These are phyloP conservation scores for Cladorrhinum sp. DNA, from an alignment of 2,329 filamentous ascomycete genomes.

Conservation along the genomic window DNA sequence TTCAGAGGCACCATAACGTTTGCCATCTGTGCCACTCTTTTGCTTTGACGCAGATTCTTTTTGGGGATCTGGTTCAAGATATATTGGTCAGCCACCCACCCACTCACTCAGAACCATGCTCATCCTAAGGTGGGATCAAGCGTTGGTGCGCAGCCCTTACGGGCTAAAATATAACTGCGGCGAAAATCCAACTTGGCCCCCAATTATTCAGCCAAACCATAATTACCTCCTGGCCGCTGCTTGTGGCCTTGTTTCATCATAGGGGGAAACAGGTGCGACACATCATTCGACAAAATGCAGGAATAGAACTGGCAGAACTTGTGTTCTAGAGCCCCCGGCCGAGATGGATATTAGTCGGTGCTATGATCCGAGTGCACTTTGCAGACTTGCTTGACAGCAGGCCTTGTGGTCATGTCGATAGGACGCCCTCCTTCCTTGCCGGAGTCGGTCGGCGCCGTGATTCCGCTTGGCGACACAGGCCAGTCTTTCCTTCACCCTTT, in stretches of 20 bases:
- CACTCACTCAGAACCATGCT: not conserved
- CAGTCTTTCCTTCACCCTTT: not conserved
- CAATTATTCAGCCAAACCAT: not conserved
- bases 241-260: not conserved
- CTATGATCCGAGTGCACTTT: not conserved
- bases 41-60: not conserved
- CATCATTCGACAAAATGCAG: not conserved
- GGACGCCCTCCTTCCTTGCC: not conserved
- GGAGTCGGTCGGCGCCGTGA: not conserved
- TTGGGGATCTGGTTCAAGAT: not conserved
- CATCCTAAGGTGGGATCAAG: not conserved
- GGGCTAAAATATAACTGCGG: not conserved
- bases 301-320: not conserved
- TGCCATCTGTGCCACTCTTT: constrained; percentile 7
- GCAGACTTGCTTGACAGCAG: not conserved
- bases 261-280: not conserved
- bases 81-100: not conserved
- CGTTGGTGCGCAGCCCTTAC: not conserved
- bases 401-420: not conserved
- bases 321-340: not conserved
- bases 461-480: not conserved
- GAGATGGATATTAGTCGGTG: not conserved
- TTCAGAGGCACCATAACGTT: constrained; percentile 13
- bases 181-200: not conserved
- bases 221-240: not conserved